phyloP scores from a whole-genome alignment of 2,329 filamentous ascomycete genomes.

The Neofusicoccum umdonicola region DNA sequence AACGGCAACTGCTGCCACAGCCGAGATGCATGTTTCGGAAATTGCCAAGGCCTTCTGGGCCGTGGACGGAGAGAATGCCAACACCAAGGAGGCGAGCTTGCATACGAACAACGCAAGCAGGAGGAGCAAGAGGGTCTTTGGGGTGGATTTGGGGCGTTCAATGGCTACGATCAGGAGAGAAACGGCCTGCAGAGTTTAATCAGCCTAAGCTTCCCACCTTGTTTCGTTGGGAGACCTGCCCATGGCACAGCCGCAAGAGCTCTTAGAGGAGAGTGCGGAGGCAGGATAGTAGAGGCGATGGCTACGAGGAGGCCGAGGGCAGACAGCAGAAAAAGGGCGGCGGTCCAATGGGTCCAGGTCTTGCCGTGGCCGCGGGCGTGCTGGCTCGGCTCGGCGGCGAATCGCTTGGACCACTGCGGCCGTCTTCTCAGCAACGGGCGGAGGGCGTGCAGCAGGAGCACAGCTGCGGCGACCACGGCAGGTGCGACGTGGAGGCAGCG shows the following conservation, averaged over 20 bases:
- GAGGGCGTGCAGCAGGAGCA: not conserved
- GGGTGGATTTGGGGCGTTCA: conserved; percentile 42
- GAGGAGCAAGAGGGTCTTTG: conserved; percentile 41
- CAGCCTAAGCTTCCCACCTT: not conserved
- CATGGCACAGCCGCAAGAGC: conserved; percentile 5
- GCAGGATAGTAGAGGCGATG: not conserved
- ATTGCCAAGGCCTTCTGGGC: conserved; percentile 37
- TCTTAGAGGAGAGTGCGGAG: not conserved
- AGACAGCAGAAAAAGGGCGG: conserved; percentile 1
- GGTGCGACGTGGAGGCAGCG: not conserved
- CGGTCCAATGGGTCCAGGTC: conserved; percentile 14
- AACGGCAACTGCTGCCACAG: conserved; percentile 51
- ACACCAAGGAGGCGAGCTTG: conserved; percentile 23
- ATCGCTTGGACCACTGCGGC: conserved; percentile 7
- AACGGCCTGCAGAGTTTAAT: conserved; percentile 30
- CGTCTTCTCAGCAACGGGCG: not conserved
- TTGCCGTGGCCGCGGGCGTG: not conserved
- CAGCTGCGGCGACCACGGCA: not conserved
- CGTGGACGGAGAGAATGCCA: conserved; percentile 18
- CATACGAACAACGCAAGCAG: conserved; percentile 34
- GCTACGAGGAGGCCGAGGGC: not conserved
- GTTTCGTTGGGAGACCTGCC: not conserved
- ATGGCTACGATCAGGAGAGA: conserved; percentile 35
- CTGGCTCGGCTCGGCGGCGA: conserved; percentile 1
- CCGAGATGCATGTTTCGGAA: conserved; percentile 2